Base-by-base conservation (phyloP, 2,329 filamentous ascomycete species). In the Trichoderma sp. region DNA sequence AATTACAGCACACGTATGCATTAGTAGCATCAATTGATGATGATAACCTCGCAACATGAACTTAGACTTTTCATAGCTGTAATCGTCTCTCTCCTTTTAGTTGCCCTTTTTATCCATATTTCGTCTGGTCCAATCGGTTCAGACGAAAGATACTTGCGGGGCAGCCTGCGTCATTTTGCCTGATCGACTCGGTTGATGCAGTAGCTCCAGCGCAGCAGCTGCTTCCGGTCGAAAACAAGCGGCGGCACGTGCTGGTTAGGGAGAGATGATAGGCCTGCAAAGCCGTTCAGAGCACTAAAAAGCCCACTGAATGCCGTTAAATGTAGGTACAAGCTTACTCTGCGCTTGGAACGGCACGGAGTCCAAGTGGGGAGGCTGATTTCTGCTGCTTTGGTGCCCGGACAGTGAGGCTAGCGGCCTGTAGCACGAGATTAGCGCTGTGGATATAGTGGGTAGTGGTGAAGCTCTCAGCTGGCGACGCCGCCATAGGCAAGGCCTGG, bases 151-250 rank as follows among this genome's bases (percentile, higher is more conserved):
- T 17, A 29, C 35, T 53, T 34, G 60, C 60, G 60, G 60, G 61
- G 60, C 60, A 29, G 3, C 27, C 34, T 64, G 61, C 61, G 61
- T 64, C 61, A 64, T 64, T 64, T 64, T 22, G 50, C 35, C 37
- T 27, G 35, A 25, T 42, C 53, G 19, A n/a, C 48, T 34, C 39
- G 13, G 32, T 42, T 4, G 42, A 10, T 45, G 42, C 42, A 59
- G 57, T 29, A 32, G 29, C 45, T 37, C 48, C n/a, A 35, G 60
- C 27, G 8, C 17, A 39, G 57, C 57, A 39, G 34, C 45, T 39
- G 42, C 25, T 64, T 64, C 34, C 34, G 25, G 35, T 10, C 17
- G 52, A 12, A 22, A n/a, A n/a, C 15, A 4, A 34, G 50, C n/a
- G 19, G 2, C 35, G n/a, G 27, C 61, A 53, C 61, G 61, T 64